Percentiles rank a stretch among this genome's conserved stretches.
These are phyloP conservation scores for Leishmania braziliensis DNA, from an alignment of 208 protist species.

Conservation along the genomic window DNA sequence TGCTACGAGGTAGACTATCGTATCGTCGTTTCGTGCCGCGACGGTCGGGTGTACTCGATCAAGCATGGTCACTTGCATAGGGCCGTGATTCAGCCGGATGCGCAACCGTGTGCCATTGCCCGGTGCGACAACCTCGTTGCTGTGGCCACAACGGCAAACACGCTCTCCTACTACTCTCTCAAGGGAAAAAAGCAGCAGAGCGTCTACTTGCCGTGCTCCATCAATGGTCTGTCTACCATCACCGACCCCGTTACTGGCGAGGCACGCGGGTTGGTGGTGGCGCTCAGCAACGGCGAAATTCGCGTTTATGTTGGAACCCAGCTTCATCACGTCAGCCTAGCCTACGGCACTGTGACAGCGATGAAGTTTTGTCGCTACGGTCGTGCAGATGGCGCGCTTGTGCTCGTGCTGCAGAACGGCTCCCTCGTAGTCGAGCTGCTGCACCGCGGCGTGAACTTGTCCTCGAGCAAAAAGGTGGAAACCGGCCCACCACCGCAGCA, in stretches of 20 bases:
- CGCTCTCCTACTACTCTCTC: conserved; percentile 90
- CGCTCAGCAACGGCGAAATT: conserved; percentile 89
- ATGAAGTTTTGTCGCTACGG: conserved; percentile 93
- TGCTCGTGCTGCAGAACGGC: conserved; percentile 88
- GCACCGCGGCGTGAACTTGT: conserved; percentile 80
- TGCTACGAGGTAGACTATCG: conserved; percentile 89
- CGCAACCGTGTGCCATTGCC: conserved; percentile 79
- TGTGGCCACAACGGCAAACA: conserved; percentile 88
- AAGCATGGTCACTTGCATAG: conserved; percentile 85
- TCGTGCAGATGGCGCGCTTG: conserved; percentile 88
- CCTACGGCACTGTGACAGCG: conserved; percentile 76
- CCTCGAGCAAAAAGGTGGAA: conserved; percentile 30
- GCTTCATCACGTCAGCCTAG: conserved; percentile 82
- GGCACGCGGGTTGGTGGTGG: conserved; percentile 86
- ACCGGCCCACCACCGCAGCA: conserved; percentile 87
- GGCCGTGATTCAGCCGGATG: conserved; percentile 90
- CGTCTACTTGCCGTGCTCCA: conserved; percentile 70
- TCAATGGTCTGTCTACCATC: conserved; percentile 79
- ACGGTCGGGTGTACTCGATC: conserved; percentile 92
- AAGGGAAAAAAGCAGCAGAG: conserved; percentile 88
- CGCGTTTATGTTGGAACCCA: conserved; percentile 91
- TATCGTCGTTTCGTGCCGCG: conserved; percentile 91
- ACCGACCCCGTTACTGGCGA: conserved; percentile 54
- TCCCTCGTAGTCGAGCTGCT: conserved; percentile 93
- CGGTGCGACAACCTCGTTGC: conserved; percentile 86